Evolutionary conservation across 192 early-diverging fungal species (phyloP).

Genomic region (Podila epicladia): DNA sequence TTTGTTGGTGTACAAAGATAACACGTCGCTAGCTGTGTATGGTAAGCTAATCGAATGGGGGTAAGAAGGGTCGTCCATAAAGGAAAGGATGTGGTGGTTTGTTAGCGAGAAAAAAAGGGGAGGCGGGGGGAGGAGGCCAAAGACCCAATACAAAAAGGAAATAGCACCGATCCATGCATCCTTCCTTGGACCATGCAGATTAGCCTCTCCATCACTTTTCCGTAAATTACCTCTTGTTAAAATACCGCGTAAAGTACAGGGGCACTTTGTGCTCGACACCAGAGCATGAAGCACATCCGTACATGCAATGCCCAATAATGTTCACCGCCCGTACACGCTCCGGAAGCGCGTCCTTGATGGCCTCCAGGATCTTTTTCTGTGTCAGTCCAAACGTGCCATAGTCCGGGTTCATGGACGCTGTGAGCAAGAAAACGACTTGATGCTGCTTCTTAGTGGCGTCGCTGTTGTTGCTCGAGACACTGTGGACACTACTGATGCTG

Average conservation of each 20-base stretch:
- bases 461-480: conserved; percentile 5
- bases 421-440: conserved; percentile 48
- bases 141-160: too few relatives aligned
- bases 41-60: conserved; percentile 21
- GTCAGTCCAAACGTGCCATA: conserved; percentile 34
- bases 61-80: too few relatives aligned
- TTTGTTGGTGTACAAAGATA: conserved; percentile 4
- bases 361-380: conserved; percentile 34
- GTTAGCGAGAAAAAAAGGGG: too few relatives aligned
- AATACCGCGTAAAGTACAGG: conserved; percentile 51
- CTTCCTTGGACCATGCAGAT: too few relatives aligned
- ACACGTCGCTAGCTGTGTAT: conserved; percentile 40
- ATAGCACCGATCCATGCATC: too few relatives aligned
- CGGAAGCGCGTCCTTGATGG: conserved; percentile 32
- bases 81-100: too few relatives aligned
- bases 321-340: conserved; percentile 37
- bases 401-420: conserved; percentile 48
- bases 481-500: conserved; percentile 10
- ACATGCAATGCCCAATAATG: conserved; percentile 50
- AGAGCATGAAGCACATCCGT: conserved; percentile 45
- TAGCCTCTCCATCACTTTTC: not conserved
- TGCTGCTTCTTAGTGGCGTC: conserved; percentile 22
- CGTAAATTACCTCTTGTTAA: conserved; percentile 25
- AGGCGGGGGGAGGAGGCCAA: too few relatives aligned
- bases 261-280: conserved; percentile 51